phyloP scores from a whole-genome alignment of 441 rosid species.

The Mallotus japonicus region DNA sequence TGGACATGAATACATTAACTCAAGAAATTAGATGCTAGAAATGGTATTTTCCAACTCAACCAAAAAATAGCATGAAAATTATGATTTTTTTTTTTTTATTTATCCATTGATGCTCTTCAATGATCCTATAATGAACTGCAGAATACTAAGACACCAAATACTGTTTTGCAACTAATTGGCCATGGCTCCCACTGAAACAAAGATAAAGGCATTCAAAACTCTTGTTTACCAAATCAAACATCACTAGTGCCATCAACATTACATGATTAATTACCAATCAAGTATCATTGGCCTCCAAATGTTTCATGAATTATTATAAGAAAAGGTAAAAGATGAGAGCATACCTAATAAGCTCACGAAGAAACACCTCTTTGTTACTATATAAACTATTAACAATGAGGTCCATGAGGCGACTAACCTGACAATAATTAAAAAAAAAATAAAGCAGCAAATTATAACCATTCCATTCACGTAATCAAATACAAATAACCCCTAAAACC shows the following conservation, averaged over 20 bases:
- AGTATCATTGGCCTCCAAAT: not conserved
- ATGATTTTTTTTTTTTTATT: not conserved
- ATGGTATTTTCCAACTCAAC: not conserved
- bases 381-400: slow-evolving; percentile 90
- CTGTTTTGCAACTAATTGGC: not conserved
- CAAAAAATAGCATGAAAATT: not conserved
- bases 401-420: slow-evolving; percentile 99
- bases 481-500: not conserved
- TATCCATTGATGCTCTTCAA: not conserved
- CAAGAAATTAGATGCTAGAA: not conserved
- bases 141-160: not conserved
- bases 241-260: not conserved
- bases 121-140: not conserved
- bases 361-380: slow-evolving; percentile 96
- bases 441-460: slow-evolving; percentile 3
- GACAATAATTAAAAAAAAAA: slow-evolving; percentile 20
- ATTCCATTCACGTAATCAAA: slow-evolving; percentile 8
- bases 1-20: slow-evolving; percentile 14
- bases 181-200: not conserved
- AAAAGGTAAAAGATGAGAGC: not conserved
- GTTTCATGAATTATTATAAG: not conserved
- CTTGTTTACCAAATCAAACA: not conserved
- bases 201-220: not conserved
- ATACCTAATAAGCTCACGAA: slow-evolving; percentile 87
- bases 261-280: not conserved